A percentile compares a stretch with the other conserved stretches of the same genome.
Conservation (phyloP, 2,329 filamentous ascomycete species). For the Colletotrichum nymphaeae region DNA sequence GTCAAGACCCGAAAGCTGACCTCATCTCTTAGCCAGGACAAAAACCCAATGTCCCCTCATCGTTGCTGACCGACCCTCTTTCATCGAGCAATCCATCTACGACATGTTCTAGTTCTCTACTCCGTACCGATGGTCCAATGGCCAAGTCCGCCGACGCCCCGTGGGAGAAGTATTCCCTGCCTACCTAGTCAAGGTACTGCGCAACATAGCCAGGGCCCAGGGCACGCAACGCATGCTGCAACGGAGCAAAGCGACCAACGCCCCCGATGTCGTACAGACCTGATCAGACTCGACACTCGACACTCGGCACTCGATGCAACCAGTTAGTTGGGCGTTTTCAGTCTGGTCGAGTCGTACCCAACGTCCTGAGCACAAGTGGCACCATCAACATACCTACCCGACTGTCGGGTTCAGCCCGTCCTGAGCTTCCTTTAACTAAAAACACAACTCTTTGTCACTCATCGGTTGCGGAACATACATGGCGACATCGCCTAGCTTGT, state of each 20-base stretch:
- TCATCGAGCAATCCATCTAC: background rate
- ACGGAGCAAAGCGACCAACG: background rate
- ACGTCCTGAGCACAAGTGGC: background rate
- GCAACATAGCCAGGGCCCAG: background rate
- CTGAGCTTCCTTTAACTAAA: background rate
- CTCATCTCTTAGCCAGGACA: background rate
- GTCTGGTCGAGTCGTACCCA: background rate
- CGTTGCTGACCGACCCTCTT: background rate
- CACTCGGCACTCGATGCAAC: background rate
- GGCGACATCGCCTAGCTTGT: background rate
- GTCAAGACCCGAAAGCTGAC: background rate
- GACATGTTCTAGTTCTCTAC: background rate
- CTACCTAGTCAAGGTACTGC: background rate
- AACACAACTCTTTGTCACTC: background rate
- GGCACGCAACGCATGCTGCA: background rate
- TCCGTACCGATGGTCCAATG: background rate
- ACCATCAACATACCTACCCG: background rate
- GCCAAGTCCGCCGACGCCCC: background rate
- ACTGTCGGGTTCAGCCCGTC: background rate
- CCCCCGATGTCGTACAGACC: background rate
- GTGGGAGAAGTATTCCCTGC: background rate
- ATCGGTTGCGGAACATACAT: background rate
- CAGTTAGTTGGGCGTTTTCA: background rate
- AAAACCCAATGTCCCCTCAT: background rate
- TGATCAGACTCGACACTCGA: background rate